Base-by-base conservation (phyloP, 2,329 filamentous ascomycete genomes). In the Triangularia verruculosa region DNA sequence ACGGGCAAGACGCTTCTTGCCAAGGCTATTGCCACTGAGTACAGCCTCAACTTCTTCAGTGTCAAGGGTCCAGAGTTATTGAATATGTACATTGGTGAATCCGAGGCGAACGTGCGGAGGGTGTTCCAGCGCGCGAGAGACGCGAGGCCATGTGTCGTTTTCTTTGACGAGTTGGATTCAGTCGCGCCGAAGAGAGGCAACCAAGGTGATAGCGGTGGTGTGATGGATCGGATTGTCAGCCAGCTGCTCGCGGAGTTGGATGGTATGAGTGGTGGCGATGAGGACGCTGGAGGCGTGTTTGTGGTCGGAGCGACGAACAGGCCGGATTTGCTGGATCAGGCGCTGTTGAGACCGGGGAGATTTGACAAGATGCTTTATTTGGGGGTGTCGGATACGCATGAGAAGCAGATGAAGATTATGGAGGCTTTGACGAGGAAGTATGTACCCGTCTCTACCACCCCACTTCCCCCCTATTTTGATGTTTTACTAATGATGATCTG, bases 291-390 rank as follows among this genome's bases (percentile, higher is more conserved):
- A 11, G 93, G 93, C 20, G 94, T 98, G 4, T 98, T 98, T 74
- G 95, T 98, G 27, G 96, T 99, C 69, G 94, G 95, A 63, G 94
- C 94, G 3, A 99, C 94, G 4, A 99, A 99, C 78, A 82, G 94
- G 67, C 95, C 95, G 0, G 95, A 99, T 79, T 79, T 98, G 61
- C 83, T 99, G 22, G 94, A 99, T 74, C 92, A 92, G 68, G 95
- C 94, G 4, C 80, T 99, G 63, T 81, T 98, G 53, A 86, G 94
- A 61, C 95, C 94, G 1, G 94, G 94, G 2, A 84, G 94, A 64
- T 98, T 99, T 75, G 95, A 99, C 75, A 98, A 98, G 81, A 96
- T 98, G 93, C 85, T 99, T 28, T 99, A 98, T 73, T 82, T 99
- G 12, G 95, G 95, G 34, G 93, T 99, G 8, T 96, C 92, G 7